Evolutionary conservation across 441 rosid genomes (phyloP).

Genomic region (Populus hybrid): DNA sequence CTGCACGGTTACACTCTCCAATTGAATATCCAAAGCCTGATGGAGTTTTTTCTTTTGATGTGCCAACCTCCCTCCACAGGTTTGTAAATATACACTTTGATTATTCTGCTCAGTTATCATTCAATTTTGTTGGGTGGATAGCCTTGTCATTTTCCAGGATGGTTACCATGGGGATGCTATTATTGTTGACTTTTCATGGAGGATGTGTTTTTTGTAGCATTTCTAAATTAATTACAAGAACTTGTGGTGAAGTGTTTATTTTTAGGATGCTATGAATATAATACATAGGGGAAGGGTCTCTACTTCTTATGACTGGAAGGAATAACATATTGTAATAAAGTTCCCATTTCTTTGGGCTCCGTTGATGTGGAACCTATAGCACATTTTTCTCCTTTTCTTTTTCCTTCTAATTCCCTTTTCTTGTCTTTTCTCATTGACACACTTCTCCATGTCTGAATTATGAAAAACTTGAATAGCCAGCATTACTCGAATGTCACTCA

Average conservation of each 20-base stretch:
- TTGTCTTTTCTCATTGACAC: not conserved
- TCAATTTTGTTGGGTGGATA: not conserved
- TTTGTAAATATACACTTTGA: slow-evolving; percentile 15
- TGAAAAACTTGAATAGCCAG: too few species aligned
- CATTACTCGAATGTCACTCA: too few species aligned
- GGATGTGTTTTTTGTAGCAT: not conserved
- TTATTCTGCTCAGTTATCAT: not conserved
- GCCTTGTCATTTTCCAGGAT: not conserved
- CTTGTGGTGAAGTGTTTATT: not conserved
- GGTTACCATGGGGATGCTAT: not conserved
- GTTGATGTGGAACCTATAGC: not conserved
- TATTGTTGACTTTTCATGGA: not conserved
- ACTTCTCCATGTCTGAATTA: too few species aligned
- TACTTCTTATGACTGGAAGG: not conserved
- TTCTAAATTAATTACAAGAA: not conserved
- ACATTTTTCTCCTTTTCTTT: not conserved
- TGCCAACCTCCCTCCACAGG: slow-evolving; percentile 95
- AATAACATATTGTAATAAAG: not conserved
- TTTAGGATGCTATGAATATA: not conserved
- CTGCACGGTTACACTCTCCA: slow-evolving; percentile 58
- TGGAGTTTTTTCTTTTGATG: slow-evolving; percentile 79
- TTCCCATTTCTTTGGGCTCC: not conserved
- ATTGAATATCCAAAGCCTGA: slow-evolving; percentile 87
- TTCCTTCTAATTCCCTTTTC: not conserved
- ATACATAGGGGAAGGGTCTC: not conserved